phyloP scores from a whole-genome alignment of 176 grass and related monocot genomes.

The Poa annua region DNA sequence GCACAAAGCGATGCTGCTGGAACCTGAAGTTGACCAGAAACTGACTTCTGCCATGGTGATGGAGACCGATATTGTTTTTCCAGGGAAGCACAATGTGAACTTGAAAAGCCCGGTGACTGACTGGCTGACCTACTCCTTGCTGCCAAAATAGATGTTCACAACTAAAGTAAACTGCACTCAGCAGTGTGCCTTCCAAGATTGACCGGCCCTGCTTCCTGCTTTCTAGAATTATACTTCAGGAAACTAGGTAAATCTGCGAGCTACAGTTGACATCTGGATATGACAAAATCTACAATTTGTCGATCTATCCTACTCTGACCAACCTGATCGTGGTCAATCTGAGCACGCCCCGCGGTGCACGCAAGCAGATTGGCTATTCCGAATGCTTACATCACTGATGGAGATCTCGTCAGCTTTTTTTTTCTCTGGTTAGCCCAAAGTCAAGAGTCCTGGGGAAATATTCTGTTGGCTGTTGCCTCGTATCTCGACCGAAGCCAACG shows the following conservation, averaged over 20 bases:
- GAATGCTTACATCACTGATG: neutral
- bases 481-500: neutral
- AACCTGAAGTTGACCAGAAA: neutral
- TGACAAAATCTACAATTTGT: neutral
- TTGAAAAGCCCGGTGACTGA: neutral
- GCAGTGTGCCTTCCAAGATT: neutral
- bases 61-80: neutral
- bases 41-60: neutral
- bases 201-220: neutral
- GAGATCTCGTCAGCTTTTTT: neutral
- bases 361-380: neutral
- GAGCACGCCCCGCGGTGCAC: neutral
- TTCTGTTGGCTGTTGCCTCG: neutral
- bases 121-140: no score
- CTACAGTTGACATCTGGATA: neutral
- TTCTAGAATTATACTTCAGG: neutral
- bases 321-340: neutral
- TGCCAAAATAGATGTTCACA: neutral
- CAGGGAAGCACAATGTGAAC: neutral
- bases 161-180: neutral
- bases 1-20: neutral
- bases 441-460: neutral
- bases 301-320: neutral
- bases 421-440: neutral
- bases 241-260: neutral